These are phyloP conservation scores for Emmonsia crescens DNA, from an alignment of 2,329 filamentous ascomycete genomes.

Conservation along the genomic window DNA sequence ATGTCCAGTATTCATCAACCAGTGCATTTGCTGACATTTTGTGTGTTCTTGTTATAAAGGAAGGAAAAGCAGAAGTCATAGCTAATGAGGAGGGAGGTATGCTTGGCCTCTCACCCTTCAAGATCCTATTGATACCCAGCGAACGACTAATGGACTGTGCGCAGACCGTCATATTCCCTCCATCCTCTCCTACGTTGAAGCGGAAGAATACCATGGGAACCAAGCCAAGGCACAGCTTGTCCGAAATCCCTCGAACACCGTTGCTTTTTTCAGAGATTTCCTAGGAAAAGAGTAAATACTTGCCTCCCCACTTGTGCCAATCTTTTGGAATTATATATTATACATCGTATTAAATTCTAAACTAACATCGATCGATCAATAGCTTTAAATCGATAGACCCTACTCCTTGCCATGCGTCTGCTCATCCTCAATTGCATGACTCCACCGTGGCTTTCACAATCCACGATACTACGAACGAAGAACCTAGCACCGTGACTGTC, in stretches of 20 bases:
- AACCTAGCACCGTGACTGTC: constrained; percentile 59
- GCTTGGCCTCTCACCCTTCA: constrained; percentile 19
- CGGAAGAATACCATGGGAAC: constrained; percentile 91
- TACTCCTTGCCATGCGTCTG: constrained; percentile 84
- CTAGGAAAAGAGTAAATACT: constrained; percentile 73
- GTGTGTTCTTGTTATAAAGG: constrained; percentile 33
- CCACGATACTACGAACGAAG: constrained; percentile 59
- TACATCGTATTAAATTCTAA: background rate
- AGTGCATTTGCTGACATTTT: constrained; percentile 9
- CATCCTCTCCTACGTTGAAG: constrained; percentile 85
- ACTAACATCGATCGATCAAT: constrained; percentile 1
- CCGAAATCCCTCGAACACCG: constrained; percentile 83
- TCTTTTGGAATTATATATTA: background rate
- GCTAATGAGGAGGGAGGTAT: constrained; percentile 95
- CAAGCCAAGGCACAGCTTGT: constrained; percentile 92
- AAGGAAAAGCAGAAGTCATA: constrained; percentile 95
- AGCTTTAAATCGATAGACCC: constrained; percentile 93
- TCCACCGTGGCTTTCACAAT: constrained; percentile 70
- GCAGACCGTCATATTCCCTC: constrained; percentile 93
- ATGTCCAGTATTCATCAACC: background rate
- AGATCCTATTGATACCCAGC: background rate
- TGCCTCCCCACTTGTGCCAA: background rate
- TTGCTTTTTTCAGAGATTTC: constrained; percentile 93
- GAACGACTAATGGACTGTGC: constrained; percentile 13
- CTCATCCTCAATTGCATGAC: constrained; percentile 69